A percentile compares a stretch with the other conserved stretches of the same genome.
Evolutionary conservation across 164 flowering plant species (phyloP).

Genomic region (Tetrastigma voinierianum): DNA sequence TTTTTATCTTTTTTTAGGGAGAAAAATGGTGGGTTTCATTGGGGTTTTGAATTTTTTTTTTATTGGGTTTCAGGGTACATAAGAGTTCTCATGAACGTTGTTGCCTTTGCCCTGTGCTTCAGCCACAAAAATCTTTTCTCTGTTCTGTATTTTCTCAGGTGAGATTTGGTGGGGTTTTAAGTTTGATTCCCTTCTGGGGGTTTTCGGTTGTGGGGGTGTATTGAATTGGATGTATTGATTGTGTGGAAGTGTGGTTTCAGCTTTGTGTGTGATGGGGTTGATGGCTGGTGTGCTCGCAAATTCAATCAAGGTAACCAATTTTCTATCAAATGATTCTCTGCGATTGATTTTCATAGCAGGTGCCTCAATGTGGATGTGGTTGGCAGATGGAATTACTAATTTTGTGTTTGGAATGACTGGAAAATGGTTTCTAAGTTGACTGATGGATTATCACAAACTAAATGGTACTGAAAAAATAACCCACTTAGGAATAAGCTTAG

Average conservation of each 20-base stretch:
- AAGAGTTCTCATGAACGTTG: constrained; percentile 65
- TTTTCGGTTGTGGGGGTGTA: background rate
- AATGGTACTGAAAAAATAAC: too few species aligned
- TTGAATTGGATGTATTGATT: background rate
- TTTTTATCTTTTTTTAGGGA: background rate
- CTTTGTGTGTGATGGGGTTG: constrained; percentile 91
- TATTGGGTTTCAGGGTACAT: constrained; percentile 59
- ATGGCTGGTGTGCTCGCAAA: constrained; percentile 98
- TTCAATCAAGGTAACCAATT: constrained; percentile 79
- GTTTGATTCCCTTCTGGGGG: background rate
- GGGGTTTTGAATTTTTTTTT: background rate
- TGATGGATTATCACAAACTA: too few species aligned
- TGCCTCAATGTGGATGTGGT: too few species aligned
- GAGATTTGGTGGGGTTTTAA: background rate
- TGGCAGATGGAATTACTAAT: too few species aligned
- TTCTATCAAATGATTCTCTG: background rate
- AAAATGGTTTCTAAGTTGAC: too few species aligned
- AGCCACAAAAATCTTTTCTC: constrained; percentile 68
- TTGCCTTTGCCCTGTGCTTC: constrained; percentile 75
- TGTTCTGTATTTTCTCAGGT: constrained; percentile 81
- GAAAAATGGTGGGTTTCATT: too few species aligned
- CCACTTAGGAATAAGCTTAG: too few species aligned
- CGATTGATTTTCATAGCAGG: too few species aligned
- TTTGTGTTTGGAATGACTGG: too few species aligned
- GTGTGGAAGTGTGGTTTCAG: constrained; percentile 37